Base-by-base conservation (phyloP, 2,329 filamentous ascomycete species). In the Neurospora sp. region DNA sequence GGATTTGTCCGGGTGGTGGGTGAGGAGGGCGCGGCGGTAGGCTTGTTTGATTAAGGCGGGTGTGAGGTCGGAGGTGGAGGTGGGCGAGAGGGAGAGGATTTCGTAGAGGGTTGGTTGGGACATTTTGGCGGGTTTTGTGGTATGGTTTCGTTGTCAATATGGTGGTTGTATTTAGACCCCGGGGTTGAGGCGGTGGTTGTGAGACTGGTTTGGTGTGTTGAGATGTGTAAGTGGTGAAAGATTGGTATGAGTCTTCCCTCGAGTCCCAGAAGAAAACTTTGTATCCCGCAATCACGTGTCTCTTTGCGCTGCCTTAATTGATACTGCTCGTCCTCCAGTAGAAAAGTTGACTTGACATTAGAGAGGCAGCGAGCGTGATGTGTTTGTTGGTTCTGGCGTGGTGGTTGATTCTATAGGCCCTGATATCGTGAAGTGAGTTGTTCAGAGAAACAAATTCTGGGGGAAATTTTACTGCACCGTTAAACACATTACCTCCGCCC, bases 1-100 rank as follows among this genome's bases (percentile, higher is more conserved):
- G 37, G 77, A 74, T 75, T 90, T 89, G 80, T 90, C 88, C 2
- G 89, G 89, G 78, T 91, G 89, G 80, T 91, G 84, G 73, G 82
- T 84, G 17, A 91, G 84, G 40, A 91, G 84, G 28, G 89, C 87
- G 69, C 86, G 84, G 77, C 84, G 87, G 79, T 91, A 91, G 71
- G 88, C 88, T 71, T 83, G 83, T 76, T 88, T 90, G 71, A 91
- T 81, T 67, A 86, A 80, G 67, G 82, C 74, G 68, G 81, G 77
- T 70, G 81, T 77, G 74, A 83, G 78, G 70, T 87, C 80, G 69
- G 86, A 77, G 70, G 81, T 74, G 19, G 82, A 77, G 70, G 81
- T 74, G 19, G 82, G 81, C 12, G 85, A 84, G 71, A 90, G 80
- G 70, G 82, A 83, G 70, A 91, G 86, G 75, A 90, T 82, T 71